Conservation (phyloP, 495 filamentous ascomycete species). For the Aspergillus ostianus region DNA sequence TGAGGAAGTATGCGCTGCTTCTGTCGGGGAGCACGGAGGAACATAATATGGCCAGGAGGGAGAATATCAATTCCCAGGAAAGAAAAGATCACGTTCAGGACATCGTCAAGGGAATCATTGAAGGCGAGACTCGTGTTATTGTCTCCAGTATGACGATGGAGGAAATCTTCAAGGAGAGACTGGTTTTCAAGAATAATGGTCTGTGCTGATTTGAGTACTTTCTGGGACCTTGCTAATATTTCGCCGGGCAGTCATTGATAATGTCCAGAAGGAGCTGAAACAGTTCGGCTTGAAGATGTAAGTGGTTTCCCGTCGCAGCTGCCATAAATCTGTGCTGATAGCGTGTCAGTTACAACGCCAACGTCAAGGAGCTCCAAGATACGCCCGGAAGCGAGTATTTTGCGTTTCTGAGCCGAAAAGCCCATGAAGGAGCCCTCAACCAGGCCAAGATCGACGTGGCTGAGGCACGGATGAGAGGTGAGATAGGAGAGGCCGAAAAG, state of each 20-base stretch:
- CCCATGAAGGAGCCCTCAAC: slow-evolving; percentile 78
- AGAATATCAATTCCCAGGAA: slow-evolving; percentile 19
- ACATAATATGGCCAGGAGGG: slow-evolving; percentile 27
- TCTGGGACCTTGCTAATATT: background rate
- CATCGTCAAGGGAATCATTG: slow-evolving; percentile 86
- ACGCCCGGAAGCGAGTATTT: slow-evolving; percentile 76
- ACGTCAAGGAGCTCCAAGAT: slow-evolving; percentile 82
- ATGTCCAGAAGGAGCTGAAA: slow-evolving; percentile 71
- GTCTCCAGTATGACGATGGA: slow-evolving; percentile 84
- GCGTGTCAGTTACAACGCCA: slow-evolving; percentile 62
- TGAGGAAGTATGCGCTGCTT: slow-evolving; percentile 76
- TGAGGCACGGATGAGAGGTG: slow-evolving; percentile 72
- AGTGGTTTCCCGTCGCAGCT: slow-evolving; percentile 2
- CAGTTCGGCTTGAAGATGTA: slow-evolving; percentile 69
- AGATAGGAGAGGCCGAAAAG: slow-evolving; percentile 76
- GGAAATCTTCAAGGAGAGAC: slow-evolving; percentile 79
- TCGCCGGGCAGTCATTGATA: slow-evolving; percentile 56
- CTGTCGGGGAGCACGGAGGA: slow-evolving; percentile 54
- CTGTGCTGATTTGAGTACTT: background rate
- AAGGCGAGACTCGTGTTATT: slow-evolving; percentile 77
- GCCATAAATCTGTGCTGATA: slow-evolving; percentile 11
- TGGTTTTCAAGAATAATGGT: slow-evolving; percentile 68
- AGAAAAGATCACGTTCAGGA: slow-evolving; percentile 70
- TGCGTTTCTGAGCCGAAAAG: slow-evolving; percentile 72
- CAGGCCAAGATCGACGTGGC: slow-evolving; percentile 78